These are phyloP conservation scores for Pyrenophora graminea DNA, from an alignment of 2,329 filamentous ascomycete genomes.

Conservation along the genomic window DNA sequence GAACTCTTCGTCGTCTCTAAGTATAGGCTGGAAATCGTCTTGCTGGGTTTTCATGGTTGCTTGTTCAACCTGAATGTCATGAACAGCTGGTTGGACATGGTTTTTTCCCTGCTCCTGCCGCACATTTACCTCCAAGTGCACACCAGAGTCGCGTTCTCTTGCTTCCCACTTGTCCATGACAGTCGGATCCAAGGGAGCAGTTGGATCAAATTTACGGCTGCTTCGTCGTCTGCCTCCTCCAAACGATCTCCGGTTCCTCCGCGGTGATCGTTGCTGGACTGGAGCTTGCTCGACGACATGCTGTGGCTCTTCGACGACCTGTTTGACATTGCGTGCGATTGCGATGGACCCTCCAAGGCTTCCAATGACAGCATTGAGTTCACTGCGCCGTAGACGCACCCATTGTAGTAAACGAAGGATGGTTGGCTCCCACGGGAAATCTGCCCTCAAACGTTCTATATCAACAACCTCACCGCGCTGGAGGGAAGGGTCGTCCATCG, in stretches of 20 bases:
- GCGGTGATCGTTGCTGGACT: conserved; percentile 19
- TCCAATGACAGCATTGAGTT: conserved; percentile 52
- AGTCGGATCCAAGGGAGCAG: conserved; percentile 26
- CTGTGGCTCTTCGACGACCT: conserved; percentile 22
- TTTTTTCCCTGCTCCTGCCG: conserved; percentile 12
- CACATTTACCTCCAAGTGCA: conserved; percentile 14
- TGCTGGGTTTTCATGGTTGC: conserved; percentile 9
- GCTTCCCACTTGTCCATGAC: conserved; percentile 29
- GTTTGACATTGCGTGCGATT: conserved; percentile 43
- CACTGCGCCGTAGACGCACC: conserved; percentile 50
- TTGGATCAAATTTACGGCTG: conserved; percentile 37
- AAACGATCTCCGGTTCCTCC: conserved; percentile 35
- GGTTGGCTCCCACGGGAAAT: conserved; percentile 58
- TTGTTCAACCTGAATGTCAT: conserved; percentile 8
- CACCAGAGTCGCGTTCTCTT: conserved; percentile 23
- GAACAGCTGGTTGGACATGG: conserved; percentile 2
- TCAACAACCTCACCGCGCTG: conserved; percentile 44
- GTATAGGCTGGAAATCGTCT: conserved; percentile 7
- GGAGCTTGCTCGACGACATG: conserved; percentile 6
- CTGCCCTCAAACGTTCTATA: conserved; percentile 49
- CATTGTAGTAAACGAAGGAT: conserved; percentile 53
- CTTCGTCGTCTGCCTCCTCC: conserved; percentile 33
- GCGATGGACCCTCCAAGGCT: conserved; percentile 50
- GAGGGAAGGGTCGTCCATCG: conserved; percentile 36
- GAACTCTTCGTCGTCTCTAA: conserved; percentile 9